Evolutionary conservation across 2,329 filamentous ascomycete genomes (phyloP).

Genomic region (Emergomyces africanus): DNA sequence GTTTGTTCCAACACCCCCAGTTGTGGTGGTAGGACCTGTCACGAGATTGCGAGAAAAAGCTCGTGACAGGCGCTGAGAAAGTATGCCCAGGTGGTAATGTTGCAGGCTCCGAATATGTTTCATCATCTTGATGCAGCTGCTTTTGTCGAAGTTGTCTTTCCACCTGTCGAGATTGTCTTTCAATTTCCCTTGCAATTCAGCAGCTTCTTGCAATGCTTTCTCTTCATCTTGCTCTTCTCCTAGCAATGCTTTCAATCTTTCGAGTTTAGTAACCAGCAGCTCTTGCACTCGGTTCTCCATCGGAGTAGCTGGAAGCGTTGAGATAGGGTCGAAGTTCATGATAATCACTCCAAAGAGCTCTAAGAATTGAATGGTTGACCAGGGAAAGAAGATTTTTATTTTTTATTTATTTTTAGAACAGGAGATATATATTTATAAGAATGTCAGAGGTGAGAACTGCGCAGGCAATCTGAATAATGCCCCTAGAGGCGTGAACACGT

Average conservation of each 20-base stretch:
- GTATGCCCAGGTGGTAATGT: background rate
- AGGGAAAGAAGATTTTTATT: no score
- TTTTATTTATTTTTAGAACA: no score
- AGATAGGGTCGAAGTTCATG: no score
- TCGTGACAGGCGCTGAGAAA: slow-evolving; percentile 7
- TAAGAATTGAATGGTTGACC: no score
- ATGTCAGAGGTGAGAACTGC: no score
- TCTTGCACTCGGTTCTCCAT: slow-evolving; percentile 1
- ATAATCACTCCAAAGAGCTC: no score
- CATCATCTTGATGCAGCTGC: background rate
- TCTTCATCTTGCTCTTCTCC: background rate
- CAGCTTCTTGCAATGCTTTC: background rate
- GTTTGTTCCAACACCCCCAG: slow-evolving; percentile 9
- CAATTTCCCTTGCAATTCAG: no score
- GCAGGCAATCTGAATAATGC: no score
- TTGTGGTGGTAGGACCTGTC: slow-evolving; percentile 8
- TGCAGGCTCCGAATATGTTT: slow-evolving; percentile 4
- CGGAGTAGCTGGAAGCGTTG: background rate
- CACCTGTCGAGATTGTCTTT: no score
- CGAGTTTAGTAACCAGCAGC: slow-evolving; percentile 1
- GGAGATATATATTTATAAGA: no score
- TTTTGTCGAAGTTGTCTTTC: background rate
- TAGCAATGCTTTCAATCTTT: background rate
- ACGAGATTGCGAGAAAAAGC: slow-evolving; percentile 7
- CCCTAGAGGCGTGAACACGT: no score